Evolutionary conservation across 2,329 filamentous ascomycete species (phyloP), one percentile per base, ranked within the genome.

Genomic region (Colletotrichum abscissum): DNA sequence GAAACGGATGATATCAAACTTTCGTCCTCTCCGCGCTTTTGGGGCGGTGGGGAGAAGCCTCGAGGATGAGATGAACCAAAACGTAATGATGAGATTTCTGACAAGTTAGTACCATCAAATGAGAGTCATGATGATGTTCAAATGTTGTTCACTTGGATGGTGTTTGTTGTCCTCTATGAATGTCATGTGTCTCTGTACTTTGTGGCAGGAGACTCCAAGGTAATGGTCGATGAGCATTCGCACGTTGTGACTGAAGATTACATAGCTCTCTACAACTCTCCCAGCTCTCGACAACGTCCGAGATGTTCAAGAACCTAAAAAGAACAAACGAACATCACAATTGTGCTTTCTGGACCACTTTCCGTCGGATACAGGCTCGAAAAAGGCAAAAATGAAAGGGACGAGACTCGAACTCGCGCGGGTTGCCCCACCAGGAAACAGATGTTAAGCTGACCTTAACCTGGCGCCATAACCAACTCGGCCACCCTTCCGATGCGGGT

Each of bases 321-420:
- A 19, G 38, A 19, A 12, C 14, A 42, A 42, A 42, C 16, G 6
- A 5, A 14, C 38, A 19, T 42, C 38, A 19, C 14, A 1, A 19
- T 19, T 16, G 14, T 19, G 1, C 5, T 19, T 42, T 14, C 16
- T 19, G 16, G 3, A 42, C 5, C 5, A 6, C 6, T 42, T 38
- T 11, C 5, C 11, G 35, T 42, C 35, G 4, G 3, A 42, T 6
- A 16, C 35, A 42, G 14, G 3, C 5, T 42, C 35, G 14, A 42
- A 42, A 42, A 42, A 57, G 1, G 14, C 5, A 35, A 70, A 73
- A 73, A 66, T 73, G 71, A 73, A 62, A 73, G 71, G 71, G 71
- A 73, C 71, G 71, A 73, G 71, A 73, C 71, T 73, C 71, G 71
- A 73, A 73, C 71, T 73, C 71, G 71, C 71, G 71, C 71, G 71